phyloP scores from a whole-genome alignment of 768 basidiomycete genomes.

The Boletus sp. region DNA sequence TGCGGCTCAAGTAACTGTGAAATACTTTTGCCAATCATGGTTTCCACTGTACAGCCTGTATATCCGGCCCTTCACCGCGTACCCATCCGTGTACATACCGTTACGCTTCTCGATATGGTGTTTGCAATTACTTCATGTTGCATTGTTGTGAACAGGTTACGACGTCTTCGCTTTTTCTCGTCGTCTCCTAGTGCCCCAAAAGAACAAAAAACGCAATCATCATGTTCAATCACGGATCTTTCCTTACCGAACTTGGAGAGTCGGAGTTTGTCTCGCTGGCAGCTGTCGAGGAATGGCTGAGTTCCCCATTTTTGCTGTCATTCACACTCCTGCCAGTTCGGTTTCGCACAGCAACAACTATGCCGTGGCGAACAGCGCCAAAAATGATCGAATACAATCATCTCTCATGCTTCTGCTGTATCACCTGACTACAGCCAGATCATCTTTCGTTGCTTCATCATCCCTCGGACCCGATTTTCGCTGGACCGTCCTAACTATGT shows the following conservation, averaged over 20 bases:
- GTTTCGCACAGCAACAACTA: constrained; percentile 2
- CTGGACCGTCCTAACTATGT: constrained; percentile 6
- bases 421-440: constrained; percentile 7
- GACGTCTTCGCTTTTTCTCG: constrained; percentile 4
- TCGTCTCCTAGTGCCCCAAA: neutral
- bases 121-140: too few relatives aligned
- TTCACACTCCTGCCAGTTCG: constrained; percentile 8
- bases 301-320: constrained; percentile 22
- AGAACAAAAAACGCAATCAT: constrained; percentile 17
- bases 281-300: constrained; percentile 16
- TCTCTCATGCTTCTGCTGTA: constrained; percentile 7
- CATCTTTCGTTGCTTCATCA: constrained; percentile 8
- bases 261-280: neutral
- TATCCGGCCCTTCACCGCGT: too few relatives aligned
- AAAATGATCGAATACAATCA: neutral
- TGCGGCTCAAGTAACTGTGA: too few relatives aligned
- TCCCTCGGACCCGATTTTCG: constrained; percentile 15
- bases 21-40: too few relatives aligned
- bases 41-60: too few relatives aligned
- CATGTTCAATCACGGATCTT: constrained; percentile 2
- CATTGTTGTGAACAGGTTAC: neutral
- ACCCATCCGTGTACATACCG: too few relatives aligned
- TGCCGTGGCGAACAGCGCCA: neutral
- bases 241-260: constrained; percentile 8
- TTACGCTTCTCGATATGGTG: too few relatives aligned